Evolutionary conservation across 495 filamentous ascomycete genomes (phyloP).

Genomic region (Trichocladium antarcticum): DNA sequence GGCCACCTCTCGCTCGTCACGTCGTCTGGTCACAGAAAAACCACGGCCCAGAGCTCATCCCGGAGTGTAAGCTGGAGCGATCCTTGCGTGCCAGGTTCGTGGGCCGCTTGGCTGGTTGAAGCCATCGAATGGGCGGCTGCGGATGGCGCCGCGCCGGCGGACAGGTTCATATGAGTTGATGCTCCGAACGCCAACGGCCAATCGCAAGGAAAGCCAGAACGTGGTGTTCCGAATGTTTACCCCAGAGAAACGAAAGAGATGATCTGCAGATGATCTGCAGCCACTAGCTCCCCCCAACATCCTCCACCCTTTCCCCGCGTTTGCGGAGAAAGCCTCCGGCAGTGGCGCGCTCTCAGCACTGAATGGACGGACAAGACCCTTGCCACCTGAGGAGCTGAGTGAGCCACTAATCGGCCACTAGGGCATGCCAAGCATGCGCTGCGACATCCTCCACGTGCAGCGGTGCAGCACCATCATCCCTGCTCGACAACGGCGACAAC

Average conservation of each 20-base stretch:
- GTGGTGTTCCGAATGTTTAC: slow-evolving; percentile 2
- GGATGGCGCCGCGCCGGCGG: background rate
- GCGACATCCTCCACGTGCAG: background rate
- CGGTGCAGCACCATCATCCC: background rate
- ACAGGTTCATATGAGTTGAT: too few relatives aligned
- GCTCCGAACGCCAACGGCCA: background rate
- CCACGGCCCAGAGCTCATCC: too few relatives aligned
- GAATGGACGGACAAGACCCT: too few relatives aligned
- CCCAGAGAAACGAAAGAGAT: background rate
- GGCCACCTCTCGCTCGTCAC: too few relatives aligned
- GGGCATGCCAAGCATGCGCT: background rate
- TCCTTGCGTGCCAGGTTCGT: slow-evolving; percentile 1
- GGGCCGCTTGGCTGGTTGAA: background rate
- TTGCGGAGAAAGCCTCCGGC: slow-evolving; percentile 2
- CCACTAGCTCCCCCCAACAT: too few relatives aligned
- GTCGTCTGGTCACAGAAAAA: background rate
- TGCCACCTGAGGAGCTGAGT: too few relatives aligned
- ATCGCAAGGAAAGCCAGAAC: slow-evolving; percentile 13
- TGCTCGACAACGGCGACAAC: background rate
- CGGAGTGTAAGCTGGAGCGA: background rate
- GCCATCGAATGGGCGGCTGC: background rate
- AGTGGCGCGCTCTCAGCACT: too few relatives aligned
- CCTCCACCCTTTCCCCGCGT: slow-evolving; percentile 3
- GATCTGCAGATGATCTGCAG: background rate
- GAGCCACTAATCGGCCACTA: too few relatives aligned